Percentiles rank a stretch among this genome's conserved stretches.
Evolutionary conservation across 129 eudicot species (phyloP).

Genomic region (Helianthus tuberosus): DNA sequence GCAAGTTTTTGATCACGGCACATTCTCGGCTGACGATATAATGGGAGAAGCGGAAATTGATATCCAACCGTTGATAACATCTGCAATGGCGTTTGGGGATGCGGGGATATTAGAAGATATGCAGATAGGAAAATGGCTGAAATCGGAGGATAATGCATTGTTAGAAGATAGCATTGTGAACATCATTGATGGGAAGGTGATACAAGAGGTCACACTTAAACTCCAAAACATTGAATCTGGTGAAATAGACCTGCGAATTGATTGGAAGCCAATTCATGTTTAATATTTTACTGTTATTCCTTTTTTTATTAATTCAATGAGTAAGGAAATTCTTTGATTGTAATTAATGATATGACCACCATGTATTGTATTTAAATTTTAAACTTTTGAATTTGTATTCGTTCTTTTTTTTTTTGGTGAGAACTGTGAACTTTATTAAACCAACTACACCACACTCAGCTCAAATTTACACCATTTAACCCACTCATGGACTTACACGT

Average conservation of each 20-base stretch:
- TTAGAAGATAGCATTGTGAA: constrained; percentile 80
- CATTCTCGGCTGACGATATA: constrained; percentile 88
- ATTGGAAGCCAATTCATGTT: constrained; percentile 62
- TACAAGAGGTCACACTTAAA: constrained; percentile 62
- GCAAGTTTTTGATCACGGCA: constrained; percentile 89
- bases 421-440: too few species aligned
- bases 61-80: constrained; percentile 84
- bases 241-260: constrained; percentile 66
- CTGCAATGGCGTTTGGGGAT: constrained; percentile 81
- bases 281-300: neutral
- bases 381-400: neutral
- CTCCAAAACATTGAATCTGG: constrained; percentile 98
- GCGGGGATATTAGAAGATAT: constrained; percentile 68
- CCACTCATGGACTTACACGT: too few species aligned
- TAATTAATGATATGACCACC: neutral
- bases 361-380: neutral
- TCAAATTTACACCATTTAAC: too few species aligned
- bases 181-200: constrained; percentile 77
- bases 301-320: neutral
- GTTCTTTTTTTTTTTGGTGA: neutral
- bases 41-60: constrained; percentile 96
- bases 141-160: constrained; percentile 74
- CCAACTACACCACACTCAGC: too few species aligned
- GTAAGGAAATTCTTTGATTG: neutral
- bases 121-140: constrained; percentile 98